phyloP scores from a whole-genome alignment of 2,329 filamentous ascomycete genomes.

The Stachybotrys echinatus region DNA sequence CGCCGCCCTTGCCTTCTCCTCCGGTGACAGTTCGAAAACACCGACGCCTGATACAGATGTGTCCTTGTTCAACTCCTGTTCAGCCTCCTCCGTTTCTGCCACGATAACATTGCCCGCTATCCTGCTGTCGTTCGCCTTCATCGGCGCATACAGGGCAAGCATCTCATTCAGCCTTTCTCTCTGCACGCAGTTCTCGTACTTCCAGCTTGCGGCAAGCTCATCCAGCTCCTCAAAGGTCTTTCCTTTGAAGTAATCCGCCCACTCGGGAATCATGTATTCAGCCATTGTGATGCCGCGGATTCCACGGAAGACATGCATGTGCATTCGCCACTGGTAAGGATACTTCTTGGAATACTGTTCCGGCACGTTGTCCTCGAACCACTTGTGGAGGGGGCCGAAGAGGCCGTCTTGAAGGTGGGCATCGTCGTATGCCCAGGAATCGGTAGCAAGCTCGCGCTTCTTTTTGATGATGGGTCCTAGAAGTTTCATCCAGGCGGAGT shows the following conservation, averaged over 20 bases:
- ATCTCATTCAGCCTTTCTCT: constrained; percentile 45
- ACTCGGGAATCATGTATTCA: constrained; percentile 46
- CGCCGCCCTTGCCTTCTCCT: too few relatives aligned
- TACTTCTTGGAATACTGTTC: constrained; percentile 38
- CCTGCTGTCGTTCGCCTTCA: constrained; percentile 14
- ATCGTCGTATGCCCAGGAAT: constrained; percentile 44
- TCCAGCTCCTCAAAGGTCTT: constrained; percentile 48
- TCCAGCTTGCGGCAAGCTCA: constrained; percentile 43
- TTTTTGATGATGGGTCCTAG: constrained; percentile 48
- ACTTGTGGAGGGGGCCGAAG: constrained; percentile 30
- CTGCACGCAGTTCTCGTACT: constrained; percentile 47
- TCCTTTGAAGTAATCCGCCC: constrained; percentile 46
- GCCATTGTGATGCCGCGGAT: constrained; percentile 34
- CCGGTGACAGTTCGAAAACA: too few relatives aligned
- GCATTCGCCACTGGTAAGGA: constrained; percentile 41
- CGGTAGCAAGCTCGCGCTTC: constrained; percentile 46
- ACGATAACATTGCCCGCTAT: constrained; percentile 21
- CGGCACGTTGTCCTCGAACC: constrained; percentile 37
- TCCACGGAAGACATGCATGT: constrained; percentile 41
- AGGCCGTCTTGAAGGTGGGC: constrained; percentile 24
- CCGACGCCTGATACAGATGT: constrained; percentile 17
- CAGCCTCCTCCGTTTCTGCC: constrained; percentile 3
- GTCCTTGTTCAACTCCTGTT: constrained; percentile 6
- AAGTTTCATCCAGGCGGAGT: constrained; percentile 41
- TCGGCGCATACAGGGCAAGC: constrained; percentile 35